phyloP scores from a whole-genome alignment of 2,329 filamentous ascomycete species.

The Aspergillus caelatus region DNA sequence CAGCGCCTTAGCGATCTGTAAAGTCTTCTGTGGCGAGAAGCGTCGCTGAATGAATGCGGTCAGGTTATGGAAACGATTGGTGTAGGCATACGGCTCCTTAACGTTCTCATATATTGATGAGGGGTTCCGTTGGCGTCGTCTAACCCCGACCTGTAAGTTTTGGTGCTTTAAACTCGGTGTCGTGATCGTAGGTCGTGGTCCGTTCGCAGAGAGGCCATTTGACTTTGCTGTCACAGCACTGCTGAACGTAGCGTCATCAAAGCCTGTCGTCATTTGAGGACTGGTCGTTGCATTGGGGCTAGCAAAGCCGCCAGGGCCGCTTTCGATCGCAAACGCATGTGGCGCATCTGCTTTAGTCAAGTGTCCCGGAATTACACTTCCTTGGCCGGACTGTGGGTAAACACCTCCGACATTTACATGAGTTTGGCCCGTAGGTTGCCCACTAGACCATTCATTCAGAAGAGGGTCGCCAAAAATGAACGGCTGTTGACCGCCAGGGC shows the following conservation, averaged over 20 bases:
- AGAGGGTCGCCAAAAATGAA: conserved; percentile 52
- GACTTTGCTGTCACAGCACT: conserved; percentile 29
- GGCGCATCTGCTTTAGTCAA: conserved; percentile 50
- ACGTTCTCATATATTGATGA: conserved; percentile 87
- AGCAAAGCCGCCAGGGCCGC: conserved; percentile 57
- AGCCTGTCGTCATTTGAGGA: conserved; percentile 49
- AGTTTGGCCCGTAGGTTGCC: conserved; percentile 34
- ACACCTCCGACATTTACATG: conserved; percentile 39
- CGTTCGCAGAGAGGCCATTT: conserved; percentile 33
- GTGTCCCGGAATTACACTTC: conserved; percentile 43
- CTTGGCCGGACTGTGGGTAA: conserved; percentile 35
- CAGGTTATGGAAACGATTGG: conserved; percentile 84
- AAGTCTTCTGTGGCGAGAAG: conserved; percentile 74
- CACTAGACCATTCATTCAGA: conserved; percentile 49
- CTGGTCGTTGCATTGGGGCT: conserved; percentile 62
- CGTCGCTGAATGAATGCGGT: conserved; percentile 78
- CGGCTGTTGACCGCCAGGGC: conserved; percentile 45
- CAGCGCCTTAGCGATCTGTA: conserved; percentile 83
- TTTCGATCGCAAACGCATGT: conserved; percentile 65
- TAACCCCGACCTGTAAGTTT: conserved; percentile 41
- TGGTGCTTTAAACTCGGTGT: conserved; percentile 48
- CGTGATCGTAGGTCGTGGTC: conserved; percentile 43
- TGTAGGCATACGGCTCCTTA: conserved; percentile 89
- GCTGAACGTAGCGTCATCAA: conserved; percentile 42
- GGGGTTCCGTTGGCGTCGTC: conserved; percentile 67